phyloP scores from a whole-genome alignment of 208 protist species.

The Wallacemonas collosoma region DNA sequence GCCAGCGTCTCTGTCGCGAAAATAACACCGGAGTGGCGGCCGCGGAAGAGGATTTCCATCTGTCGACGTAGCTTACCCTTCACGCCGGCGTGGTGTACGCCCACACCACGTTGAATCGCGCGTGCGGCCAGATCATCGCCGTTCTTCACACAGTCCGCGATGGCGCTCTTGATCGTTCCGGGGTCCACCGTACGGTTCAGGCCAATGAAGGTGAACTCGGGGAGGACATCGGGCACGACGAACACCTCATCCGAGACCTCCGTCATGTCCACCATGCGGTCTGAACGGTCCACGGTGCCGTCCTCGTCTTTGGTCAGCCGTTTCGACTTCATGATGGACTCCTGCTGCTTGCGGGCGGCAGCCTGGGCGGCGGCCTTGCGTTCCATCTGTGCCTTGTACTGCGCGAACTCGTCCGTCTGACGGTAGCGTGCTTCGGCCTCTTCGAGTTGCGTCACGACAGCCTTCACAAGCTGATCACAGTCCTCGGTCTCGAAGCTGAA shows the following conservation, averaged over 20 bases:
- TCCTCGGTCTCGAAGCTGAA: constrained; percentile 91
- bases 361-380: constrained; percentile 65
- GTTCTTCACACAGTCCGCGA: constrained; percentile 71
- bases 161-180: constrained; percentile 37
- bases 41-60: constrained; percentile 95
- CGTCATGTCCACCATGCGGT: constrained; percentile 46
- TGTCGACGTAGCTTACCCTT: constrained; percentile 83
- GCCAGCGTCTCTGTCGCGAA: constrained; percentile 94
- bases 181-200: constrained; percentile 54
- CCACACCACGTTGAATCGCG: constrained; percentile 87
- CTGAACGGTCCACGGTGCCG: constrained; percentile 58
- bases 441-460: constrained; percentile 79
- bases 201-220: constrained; percentile 87
- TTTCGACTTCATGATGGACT: constrained; percentile 83
- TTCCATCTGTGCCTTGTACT: constrained; percentile 68
- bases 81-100: constrained; percentile 92
- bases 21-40: constrained; percentile 88
- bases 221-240: constrained; percentile 80
- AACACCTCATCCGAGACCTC: constrained; percentile 61
- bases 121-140: constrained; percentile 71
- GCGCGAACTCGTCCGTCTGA: constrained; percentile 85
- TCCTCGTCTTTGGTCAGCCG: constrained; percentile 70
- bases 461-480: constrained; percentile 87
- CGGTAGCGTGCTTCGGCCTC: constrained; percentile 76
- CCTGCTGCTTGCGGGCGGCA: constrained; percentile 56